Conservation (phyloP, 2,329 filamentous ascomycete genomes). For the Scedosporium boydii region DNA sequence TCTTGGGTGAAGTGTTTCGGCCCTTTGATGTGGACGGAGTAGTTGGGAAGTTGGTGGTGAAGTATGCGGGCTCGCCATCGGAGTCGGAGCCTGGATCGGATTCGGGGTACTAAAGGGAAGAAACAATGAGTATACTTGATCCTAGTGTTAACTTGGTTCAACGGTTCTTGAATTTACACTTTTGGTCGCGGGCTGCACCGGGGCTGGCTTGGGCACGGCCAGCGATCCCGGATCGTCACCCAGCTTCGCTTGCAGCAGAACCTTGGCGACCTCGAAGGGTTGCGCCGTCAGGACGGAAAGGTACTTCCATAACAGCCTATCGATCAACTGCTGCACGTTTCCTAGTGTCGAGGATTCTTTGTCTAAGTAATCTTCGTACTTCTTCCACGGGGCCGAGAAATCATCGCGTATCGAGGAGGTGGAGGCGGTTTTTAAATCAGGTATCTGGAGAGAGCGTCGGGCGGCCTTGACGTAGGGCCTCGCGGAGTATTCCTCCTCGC, state of each 20-base stretch:
- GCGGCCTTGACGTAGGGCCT: constrained; percentile 6
- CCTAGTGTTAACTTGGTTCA: too few species aligned
- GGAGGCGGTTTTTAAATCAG: background rate
- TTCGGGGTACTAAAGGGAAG: background rate
- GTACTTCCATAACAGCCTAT: constrained; percentile 88
- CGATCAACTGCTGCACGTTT: constrained; percentile 58
- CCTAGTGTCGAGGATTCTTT: constrained; percentile 21
- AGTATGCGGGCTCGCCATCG: constrained; percentile 71
- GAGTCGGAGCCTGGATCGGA: constrained; percentile 33
- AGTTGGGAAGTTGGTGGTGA: constrained; percentile 55
- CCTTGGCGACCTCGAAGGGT: constrained; percentile 96
- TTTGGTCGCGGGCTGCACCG: background rate
- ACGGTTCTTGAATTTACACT: background rate
- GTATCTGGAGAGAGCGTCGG: background rate
- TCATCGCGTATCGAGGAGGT: constrained; percentile 7
- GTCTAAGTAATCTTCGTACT: constrained; percentile 5
- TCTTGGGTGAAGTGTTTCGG: constrained; percentile 17
- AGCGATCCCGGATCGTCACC: constrained; percentile 5
- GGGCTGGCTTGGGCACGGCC: background rate
- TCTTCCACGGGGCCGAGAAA: constrained; percentile 3
- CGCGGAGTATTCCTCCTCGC: constrained; percentile 6
- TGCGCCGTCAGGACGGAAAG: constrained; percentile 80
- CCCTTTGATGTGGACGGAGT: constrained; percentile 39
- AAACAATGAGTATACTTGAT: background rate
- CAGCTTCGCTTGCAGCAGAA: constrained; percentile 62